Evolutionary conservation across 768 basidiomycete species (phyloP), one percentile per base, ranked within the genome.

Genomic region (Boletus reticuloceps): DNA sequence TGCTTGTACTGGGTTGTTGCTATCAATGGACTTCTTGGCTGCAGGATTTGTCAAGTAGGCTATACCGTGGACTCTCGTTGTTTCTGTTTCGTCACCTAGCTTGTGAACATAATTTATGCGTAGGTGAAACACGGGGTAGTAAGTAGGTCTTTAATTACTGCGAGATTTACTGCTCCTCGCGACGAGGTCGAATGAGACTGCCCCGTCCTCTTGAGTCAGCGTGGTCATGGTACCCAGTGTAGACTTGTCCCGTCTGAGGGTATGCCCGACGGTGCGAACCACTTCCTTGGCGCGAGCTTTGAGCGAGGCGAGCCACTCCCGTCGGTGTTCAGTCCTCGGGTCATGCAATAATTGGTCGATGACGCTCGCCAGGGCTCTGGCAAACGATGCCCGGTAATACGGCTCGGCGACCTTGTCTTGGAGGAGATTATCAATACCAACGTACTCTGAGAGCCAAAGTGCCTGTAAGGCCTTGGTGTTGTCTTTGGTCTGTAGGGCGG

Each of bases 391-490:
- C 6, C 72, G 74, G 67, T 74, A 75, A 65, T 82, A 81, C 2
- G 56, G 48, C 40, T 62, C 56, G 41, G 67, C 51, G 43, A 42
- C 27, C 48, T 59, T 29, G 37, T 58, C 53, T 42, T 42, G 56
- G 19, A 82, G 65, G 27, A 83, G 62, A 17, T 47, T 54, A 27
- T 73, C 73, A 10, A 74, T 67, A 38, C 79, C 77, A 43, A 84
- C 68, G 61, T 79, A 69, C 56, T 77, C 69, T 9, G 82, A 65
- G 6, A 92, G 80, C 37, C 88, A 80, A 51, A 89, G 61, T 54
- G 78, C 80, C 61, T 89, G 86, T 22, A 82, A 79, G 62, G 82
- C 73, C 62, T 83, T 74, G 32, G 78, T 77, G 14, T 69, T 66
- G 56, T 82, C 79, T 22, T 74, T 73, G 20, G 79, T 80, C 13